Evolutionary conservation across 2,329 filamentous ascomycete genomes (phyloP).

Genomic region (Purpureocillium lavendulum): DNA sequence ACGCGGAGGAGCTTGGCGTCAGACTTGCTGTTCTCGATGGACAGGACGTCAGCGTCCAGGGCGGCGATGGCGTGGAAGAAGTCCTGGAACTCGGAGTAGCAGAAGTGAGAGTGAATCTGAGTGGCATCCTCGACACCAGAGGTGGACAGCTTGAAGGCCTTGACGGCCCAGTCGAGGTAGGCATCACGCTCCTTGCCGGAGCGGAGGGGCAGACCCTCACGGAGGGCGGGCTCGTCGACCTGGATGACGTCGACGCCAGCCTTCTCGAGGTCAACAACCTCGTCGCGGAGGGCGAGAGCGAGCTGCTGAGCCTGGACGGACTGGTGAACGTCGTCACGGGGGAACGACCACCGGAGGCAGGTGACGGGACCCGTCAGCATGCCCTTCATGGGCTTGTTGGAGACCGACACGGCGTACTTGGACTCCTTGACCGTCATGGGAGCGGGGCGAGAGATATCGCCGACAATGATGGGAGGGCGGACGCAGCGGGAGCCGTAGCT

Average conservation of each 20-base stretch:
- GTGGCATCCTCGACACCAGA: slow-evolving; percentile 90
- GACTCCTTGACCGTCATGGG: slow-evolving; percentile 99
- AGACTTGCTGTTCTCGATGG: slow-evolving; percentile 99
- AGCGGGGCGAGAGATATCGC: slow-evolving; percentile 92
- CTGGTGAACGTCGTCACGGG: slow-evolving; percentile 98
- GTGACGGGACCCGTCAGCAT: slow-evolving; percentile 99
- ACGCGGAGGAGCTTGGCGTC: slow-evolving; percentile 98
- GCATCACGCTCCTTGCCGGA: slow-evolving; percentile 88
- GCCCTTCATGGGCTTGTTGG: slow-evolving; percentile 99
- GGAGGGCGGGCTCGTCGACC: slow-evolving; percentile 97
- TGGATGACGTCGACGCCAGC: slow-evolving; percentile 97
- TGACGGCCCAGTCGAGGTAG: slow-evolving; percentile 95
- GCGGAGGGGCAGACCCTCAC: slow-evolving; percentile 97
- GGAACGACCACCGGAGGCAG: slow-evolving; percentile 99
- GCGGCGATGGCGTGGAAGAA: slow-evolving; percentile 99
- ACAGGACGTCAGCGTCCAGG: slow-evolving; percentile 94
- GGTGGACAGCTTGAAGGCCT: slow-evolving; percentile 94
- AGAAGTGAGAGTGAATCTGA: slow-evolving; percentile 99
- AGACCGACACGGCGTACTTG: slow-evolving; percentile 93
- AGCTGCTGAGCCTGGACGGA: slow-evolving; percentile 98
- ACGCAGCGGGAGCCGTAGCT: slow-evolving; percentile 97
- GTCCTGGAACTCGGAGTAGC: slow-evolving; percentile 99
- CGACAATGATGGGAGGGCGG: slow-evolving; percentile 94
- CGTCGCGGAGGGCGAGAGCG: slow-evolving; percentile 93
- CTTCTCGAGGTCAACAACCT: slow-evolving; percentile 95